Evolutionary conservation across 2,329 filamentous ascomycete species (phyloP).

Genomic region (Ophiostoma sp.): DNA sequence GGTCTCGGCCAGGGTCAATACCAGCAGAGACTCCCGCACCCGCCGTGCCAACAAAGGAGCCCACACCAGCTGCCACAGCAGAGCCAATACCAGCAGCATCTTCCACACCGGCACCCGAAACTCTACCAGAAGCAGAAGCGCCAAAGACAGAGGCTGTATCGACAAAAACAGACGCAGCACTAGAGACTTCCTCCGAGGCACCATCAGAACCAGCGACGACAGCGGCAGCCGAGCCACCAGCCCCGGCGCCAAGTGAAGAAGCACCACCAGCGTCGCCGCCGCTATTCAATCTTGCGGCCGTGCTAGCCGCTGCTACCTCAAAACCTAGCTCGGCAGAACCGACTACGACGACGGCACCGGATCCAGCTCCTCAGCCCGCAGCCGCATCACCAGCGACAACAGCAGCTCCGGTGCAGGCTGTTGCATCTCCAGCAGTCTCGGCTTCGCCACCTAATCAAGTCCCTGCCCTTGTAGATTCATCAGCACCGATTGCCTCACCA

Average conservation of each 20-base stretch:
- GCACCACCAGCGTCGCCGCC: background rate
- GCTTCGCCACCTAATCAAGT: background rate
- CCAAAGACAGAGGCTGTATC: background rate
- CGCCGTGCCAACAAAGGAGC: background rate
- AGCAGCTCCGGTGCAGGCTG: background rate
- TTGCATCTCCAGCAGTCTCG: background rate
- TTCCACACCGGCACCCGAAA: background rate
- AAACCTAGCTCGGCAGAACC: background rate
- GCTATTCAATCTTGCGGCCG: background rate
- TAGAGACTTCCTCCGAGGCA: background rate
- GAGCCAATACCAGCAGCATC: background rate
- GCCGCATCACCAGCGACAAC: background rate
- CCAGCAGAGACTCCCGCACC: background rate
- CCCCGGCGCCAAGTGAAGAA: background rate
- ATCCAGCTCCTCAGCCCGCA: background rate
- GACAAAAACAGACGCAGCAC: background rate
- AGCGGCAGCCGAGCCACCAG: background rate
- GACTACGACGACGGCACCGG: background rate
- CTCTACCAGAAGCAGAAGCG: background rate
- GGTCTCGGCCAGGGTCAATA: constrained; percentile 11
- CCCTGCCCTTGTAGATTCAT: background rate
- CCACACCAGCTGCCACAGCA: background rate
- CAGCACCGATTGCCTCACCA: background rate
- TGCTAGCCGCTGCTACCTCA: background rate
- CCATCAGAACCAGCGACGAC: background rate